Conservation (phyloP, 257 asterid genomes). For the Solanum bulbocastanum region DNA sequence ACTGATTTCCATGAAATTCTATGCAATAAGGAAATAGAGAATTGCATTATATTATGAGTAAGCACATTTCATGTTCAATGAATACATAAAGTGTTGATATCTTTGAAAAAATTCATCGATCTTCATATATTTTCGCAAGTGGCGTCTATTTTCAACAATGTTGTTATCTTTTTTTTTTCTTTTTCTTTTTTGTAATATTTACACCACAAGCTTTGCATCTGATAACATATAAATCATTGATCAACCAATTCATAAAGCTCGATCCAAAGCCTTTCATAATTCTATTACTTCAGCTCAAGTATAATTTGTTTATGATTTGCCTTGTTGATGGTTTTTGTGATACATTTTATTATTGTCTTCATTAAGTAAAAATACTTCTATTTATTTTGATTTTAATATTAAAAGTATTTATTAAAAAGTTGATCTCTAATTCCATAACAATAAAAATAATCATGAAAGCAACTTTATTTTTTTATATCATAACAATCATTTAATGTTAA, state of each 20-base stretch:
- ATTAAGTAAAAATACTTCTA: too few relatives aligned
- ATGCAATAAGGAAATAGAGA: not conserved
- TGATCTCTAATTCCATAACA: not conserved
- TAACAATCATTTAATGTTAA: too few relatives aligned
- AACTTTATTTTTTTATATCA: too few relatives aligned
- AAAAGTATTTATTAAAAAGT: too few relatives aligned
- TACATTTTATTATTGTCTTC: too few relatives aligned
- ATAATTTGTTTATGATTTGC: not conserved
- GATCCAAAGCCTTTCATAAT: not conserved
- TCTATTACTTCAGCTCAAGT: not conserved
- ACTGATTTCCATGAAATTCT: not conserved
- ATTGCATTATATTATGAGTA: not conserved
- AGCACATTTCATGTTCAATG: not conserved
- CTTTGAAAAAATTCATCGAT: too few relatives aligned
- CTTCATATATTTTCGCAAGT: not conserved
- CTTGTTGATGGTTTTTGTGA: not conserved
- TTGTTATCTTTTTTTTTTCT: too few relatives aligned
- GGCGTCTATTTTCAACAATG: not conserved
- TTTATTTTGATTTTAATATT: too few relatives aligned
- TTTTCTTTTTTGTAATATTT: too few relatives aligned
- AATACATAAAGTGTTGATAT: not conserved
- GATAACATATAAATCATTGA: not conserved
- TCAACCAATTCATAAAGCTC: not conserved
- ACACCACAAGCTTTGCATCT: not conserved
- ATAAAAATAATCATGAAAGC: not conserved